A percentile compares a stretch with the other conserved stretches of the same genome.
Conservation (phyloP, 2,329 filamentous ascomycete species). For the Epichloe baconii region DNA sequence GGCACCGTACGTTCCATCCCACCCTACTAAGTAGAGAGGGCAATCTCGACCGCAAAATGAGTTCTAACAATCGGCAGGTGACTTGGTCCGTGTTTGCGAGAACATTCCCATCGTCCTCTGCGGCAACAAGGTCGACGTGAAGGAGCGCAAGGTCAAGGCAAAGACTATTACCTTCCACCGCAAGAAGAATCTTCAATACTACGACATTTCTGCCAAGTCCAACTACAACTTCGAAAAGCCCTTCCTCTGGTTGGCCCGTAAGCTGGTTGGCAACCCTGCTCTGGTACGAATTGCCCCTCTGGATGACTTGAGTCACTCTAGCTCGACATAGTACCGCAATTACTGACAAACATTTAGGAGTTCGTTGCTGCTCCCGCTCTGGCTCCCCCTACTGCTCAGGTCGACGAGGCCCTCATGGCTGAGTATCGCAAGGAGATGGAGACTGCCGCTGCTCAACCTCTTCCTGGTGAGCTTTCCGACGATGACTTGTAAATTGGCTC, state of each 20-base stretch:
- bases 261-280: constrained; percentile 83
- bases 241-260: constrained; percentile 97
- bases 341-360: constrained; percentile 46
- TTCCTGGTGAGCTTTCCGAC: constrained; percentile 89
- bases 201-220: constrained; percentile 98
- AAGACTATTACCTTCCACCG: constrained; percentile 99
- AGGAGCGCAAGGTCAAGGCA: constrained; percentile 99
- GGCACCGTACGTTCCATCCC: constrained; percentile 72
- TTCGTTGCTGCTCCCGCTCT: constrained; percentile 93
- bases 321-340: neutral
- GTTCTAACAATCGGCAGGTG: constrained; percentile 44
- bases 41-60: neutral
- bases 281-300: constrained; percentile 9
- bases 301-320: neutral
- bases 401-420: constrained; percentile 71
- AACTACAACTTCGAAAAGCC: constrained; percentile 99
- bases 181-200: constrained; percentile 99
- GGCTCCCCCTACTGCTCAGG: constrained; percentile 80
- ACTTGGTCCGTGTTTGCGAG: constrained; percentile 97
- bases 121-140: constrained; percentile 99
- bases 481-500: constrained; percentile 42
- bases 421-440: constrained; percentile 85
- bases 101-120: constrained; percentile 97
- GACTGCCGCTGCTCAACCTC: constrained; percentile 64
- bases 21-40: neutral